Evolutionary conservation across 2,329 filamentous ascomycete species (phyloP), one percentile per base, ranked within the genome.

Genomic region (Sporothrix inflata): DNA sequence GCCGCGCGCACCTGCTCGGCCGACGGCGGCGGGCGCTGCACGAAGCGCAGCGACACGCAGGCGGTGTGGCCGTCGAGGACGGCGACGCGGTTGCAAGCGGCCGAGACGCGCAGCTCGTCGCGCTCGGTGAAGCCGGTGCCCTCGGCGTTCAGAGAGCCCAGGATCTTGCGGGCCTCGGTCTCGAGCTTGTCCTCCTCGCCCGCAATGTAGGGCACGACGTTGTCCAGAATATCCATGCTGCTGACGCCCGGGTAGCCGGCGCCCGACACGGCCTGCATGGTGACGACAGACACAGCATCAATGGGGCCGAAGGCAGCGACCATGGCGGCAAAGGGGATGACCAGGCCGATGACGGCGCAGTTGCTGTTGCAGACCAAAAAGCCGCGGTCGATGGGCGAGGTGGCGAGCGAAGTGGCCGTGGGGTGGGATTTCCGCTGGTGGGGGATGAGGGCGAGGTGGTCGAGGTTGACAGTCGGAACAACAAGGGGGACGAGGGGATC

Each of bases 291-390:
- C 77, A 90, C 89, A 77, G 83, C 81, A 74, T 93, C 91, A 76
- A 97, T 92, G 77, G 91, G 90, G 60, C 95, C 96, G 78, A 98
- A 97, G 77, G 89, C 90, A 69, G 91, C 89, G 81, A 97, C 92
- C 47, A 98, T 89, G 19, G 95, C 95, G 12, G 94, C 94, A 79
- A 98, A 95, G 30, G 96, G 96, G 75, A 97, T 97, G 74, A 98
- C 95, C 73, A 98, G 89, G 65, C 95, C 95, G 78, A 98, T 97
- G 79, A 98, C 95, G 72, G 95, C 95, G 84, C 96, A 99, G 85
- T 98, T 98, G 76, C 94, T 97, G 85, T 98, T 98, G 88, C 95
- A 98, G 74, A 98, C 94, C 49, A 98, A 84, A 84, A 98, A 97
- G 30, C 96, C 96, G 83, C 92, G 94, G 74, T 91, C 85, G 60